Evolutionary conservation across 805 yeast genomes (phyloP).

Genomic region (Cyberlindnera americana): DNA sequence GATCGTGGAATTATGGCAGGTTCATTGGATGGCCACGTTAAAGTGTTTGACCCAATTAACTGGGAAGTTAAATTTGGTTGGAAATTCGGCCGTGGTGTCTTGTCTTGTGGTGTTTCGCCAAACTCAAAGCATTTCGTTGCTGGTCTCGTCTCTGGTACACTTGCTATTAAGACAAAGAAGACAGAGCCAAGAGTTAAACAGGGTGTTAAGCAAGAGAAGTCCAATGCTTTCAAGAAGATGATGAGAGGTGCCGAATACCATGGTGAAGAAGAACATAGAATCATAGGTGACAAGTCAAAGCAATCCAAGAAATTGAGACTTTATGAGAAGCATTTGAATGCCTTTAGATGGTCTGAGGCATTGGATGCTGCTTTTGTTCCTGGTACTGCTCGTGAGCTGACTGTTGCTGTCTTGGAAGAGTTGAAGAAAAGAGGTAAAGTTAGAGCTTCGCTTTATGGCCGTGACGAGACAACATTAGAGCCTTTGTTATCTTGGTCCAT

Average conservation of each 20-base stretch:
- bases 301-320: conserved; percentile 64
- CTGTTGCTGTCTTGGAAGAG: conserved; percentile 81
- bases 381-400: conserved; percentile 76
- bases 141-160: conserved; percentile 85
- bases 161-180: conserved; percentile 82
- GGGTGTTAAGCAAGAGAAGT: conserved; percentile 39
- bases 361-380: conserved; percentile 79
- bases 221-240: conserved; percentile 72
- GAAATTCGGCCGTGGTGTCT: conserved; percentile 94
- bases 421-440: conserved; percentile 86
- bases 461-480: conserved; percentile 83
- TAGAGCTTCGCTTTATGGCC: conserved; percentile 68
- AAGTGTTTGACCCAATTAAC: conserved; percentile 76
- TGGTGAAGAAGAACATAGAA: conserved; percentile 81
- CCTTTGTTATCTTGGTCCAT: conserved; percentile 84
- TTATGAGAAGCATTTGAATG: conserved; percentile 80
- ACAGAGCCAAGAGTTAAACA: conserved; percentile 13
- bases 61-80: conserved; percentile 95
- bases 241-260: conserved; percentile 87
- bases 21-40: conserved; percentile 95
- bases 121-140: conserved; percentile 83
- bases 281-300: conserved; percentile 55
- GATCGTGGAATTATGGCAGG: conserved; percentile 87
- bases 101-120: conserved; percentile 88
- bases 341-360: conserved; percentile 92